Evolutionary conservation across 2,329 filamentous ascomycete species (phyloP).

Genomic region (Ascochyta koolunga): DNA sequence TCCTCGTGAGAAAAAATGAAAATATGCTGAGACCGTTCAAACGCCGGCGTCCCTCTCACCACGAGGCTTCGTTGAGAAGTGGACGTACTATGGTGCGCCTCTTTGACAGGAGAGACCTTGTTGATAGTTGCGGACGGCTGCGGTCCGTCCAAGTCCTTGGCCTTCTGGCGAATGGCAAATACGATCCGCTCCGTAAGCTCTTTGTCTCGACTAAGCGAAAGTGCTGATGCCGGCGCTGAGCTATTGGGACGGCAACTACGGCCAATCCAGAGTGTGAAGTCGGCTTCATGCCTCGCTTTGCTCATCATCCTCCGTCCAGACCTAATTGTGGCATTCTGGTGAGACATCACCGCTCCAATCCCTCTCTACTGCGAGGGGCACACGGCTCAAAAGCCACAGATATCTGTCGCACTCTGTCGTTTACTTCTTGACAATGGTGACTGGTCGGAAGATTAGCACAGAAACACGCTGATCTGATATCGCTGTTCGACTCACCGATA

Average conservation of each 20-base stretch:
- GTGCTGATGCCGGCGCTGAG: slow-evolving; percentile 40
- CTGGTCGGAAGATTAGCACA: slow-evolving; percentile 40
- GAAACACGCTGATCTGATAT: neutral
- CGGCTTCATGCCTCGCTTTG: slow-evolving; percentile 35
- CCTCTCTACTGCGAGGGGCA: slow-evolving; percentile 25
- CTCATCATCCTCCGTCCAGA: slow-evolving; percentile 38
- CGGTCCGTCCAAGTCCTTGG: slow-evolving; percentile 36
- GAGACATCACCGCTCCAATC: slow-evolving; percentile 41
- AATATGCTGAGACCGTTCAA: slow-evolving; percentile 39
- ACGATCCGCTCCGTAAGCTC: slow-evolving; percentile 43
- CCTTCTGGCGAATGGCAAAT: slow-evolving; percentile 41
- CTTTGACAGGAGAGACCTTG: slow-evolving; percentile 29
- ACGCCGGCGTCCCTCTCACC: slow-evolving; percentile 30
- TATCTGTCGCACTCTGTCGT: slow-evolving; percentile 25
- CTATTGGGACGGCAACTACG: slow-evolving; percentile 39
- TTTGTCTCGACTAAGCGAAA: slow-evolving; percentile 38
- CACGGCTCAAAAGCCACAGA: slow-evolving; percentile 26
- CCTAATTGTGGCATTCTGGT: slow-evolving; percentile 36
- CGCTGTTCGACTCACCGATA: slow-evolving; percentile 70
- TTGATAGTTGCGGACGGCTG: slow-evolving; percentile 38
- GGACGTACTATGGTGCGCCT: slow-evolving; percentile 23
- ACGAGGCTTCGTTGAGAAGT: slow-evolving; percentile 28
- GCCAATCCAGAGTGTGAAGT: slow-evolving; percentile 42
- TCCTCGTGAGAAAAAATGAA: slow-evolving; percentile 40
- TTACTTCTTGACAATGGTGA: slow-evolving; percentile 53